Evolutionary conservation across 2,329 filamentous ascomycete genomes (phyloP).

Genomic region (Passalora sequoiae): DNA sequence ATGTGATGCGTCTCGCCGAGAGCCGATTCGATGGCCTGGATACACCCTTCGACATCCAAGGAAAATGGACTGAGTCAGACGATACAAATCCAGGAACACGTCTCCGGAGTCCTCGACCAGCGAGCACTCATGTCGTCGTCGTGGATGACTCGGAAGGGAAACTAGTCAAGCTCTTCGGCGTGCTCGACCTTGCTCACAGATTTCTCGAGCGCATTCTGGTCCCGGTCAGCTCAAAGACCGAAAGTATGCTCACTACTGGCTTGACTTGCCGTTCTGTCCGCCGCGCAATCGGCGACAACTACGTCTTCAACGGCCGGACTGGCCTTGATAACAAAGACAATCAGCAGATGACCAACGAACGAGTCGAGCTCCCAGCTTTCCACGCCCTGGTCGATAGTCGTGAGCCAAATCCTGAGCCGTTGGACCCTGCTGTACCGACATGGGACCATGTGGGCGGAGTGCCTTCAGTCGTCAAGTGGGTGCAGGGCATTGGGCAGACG

Average conservation of each 20-base stretch:
- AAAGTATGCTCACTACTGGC: conserved; percentile 9
- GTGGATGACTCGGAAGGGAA: conserved; percentile 10
- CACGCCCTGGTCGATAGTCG: conserved; percentile 7
- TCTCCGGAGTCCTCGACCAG: not conserved
- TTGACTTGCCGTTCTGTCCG: conserved; percentile 21
- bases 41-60: conserved; percentile 12
- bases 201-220: conserved; percentile 21
- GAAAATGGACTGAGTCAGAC: not conserved
- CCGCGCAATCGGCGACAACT: conserved; percentile 5
- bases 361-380: conserved; percentile 14
- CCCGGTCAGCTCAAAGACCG: conserved; percentile 4
- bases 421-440: not conserved
- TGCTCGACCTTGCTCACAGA: conserved; percentile 16
- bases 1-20: conserved; percentile 21
- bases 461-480: conserved; percentile 23
- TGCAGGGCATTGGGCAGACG: conserved; percentile 23
- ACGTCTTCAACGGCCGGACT: conserved; percentile 26
- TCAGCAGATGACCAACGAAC: not conserved
- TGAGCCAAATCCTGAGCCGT: not conserved
- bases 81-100: not conserved
- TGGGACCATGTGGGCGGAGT: conserved; percentile 16
- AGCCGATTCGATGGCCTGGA: conserved; percentile 19
- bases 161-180: conserved; percentile 12
- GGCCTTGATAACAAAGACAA: conserved; percentile 7
- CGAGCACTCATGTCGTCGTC: conserved; percentile 15